Conservation (phyloP, 495 filamentous ascomycete species). For the Astrocystis sublimbata region DNA sequence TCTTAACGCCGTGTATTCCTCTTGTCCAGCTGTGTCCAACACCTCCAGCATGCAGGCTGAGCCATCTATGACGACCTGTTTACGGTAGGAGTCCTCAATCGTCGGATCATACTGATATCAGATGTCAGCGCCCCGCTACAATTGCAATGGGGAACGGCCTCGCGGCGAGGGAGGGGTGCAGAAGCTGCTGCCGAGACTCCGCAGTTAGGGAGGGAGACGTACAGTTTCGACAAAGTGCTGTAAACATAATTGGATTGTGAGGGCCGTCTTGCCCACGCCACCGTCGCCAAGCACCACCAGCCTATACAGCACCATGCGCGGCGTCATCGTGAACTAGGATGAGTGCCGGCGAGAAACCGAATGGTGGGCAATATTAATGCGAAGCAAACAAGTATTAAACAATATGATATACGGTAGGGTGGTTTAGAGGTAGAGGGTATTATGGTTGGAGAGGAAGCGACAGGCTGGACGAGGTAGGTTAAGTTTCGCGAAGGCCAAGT, state of each 20-base stretch:
- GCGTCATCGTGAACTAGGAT: slow-evolving; percentile 50
- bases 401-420: slow-evolving; percentile 7
- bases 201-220: slow-evolving; percentile 25
- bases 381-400: slow-evolving; percentile 11
- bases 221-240: slow-evolving; percentile 63
- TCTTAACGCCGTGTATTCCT: slow-evolving; percentile 95
- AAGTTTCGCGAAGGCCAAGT: slow-evolving; percentile 9
- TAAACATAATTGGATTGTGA: slow-evolving; percentile 90
- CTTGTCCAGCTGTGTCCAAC: slow-evolving; percentile 97
- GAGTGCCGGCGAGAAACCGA: slow-evolving; percentile 18
- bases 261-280: slow-evolving; percentile 88
- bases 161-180: background rate
- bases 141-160: background rate
- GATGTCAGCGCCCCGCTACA: slow-evolving; percentile 25
- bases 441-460: background rate
- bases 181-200: background rate
- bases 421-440: background rate
- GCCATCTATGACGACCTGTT: slow-evolving; percentile 96
- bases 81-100: slow-evolving; percentile 96
- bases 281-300: slow-evolving; percentile 88
- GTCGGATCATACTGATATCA: slow-evolving; percentile 79
- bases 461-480: slow-evolving; percentile 1
- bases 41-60: slow-evolving; percentile 99
- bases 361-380: background rate
- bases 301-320: slow-evolving; percentile 96